phyloP scores from a whole-genome alignment of 495 filamentous ascomycete species.

The Xylaria acuta region DNA sequence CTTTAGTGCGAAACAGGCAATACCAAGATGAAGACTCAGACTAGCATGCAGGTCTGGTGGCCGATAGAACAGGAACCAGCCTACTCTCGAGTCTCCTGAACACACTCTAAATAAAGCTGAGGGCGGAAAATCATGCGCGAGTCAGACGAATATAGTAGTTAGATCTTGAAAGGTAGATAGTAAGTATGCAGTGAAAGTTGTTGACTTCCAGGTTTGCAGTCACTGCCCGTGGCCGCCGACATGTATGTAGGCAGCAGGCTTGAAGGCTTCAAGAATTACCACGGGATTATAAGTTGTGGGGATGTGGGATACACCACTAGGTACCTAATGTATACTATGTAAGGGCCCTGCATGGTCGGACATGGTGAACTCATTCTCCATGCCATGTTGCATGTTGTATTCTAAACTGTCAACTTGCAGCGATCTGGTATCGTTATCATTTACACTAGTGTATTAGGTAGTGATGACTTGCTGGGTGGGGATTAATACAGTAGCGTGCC shows the following conservation, averaged over 20 bases:
- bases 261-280: background rate
- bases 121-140: background rate
- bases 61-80: background rate
- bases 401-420: background rate
- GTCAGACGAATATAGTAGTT: background rate
- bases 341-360: no score
- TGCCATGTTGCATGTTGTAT: background rate
- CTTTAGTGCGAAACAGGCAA: conserved; percentile 7
- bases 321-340: background rate
- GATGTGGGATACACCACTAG: background rate
- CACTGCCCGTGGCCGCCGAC: no score
- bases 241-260: background rate
- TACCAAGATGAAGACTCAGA: background rate
- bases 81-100: background rate
- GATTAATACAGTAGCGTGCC: background rate
- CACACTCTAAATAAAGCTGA: background rate
- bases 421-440: background rate
- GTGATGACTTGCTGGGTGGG: no score
- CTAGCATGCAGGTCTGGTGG: background rate
- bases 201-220: no score
- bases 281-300: conserved; percentile 11
- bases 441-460: background rate
- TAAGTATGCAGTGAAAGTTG: background rate
- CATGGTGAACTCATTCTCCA: conserved; percentile 1
- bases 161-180: background rate